Percentiles rank a stretch among this genome's conserved stretches.
phyloP scores from a whole-genome alignment of 805 yeast genomes.

The Saitoella complicata region DNA sequence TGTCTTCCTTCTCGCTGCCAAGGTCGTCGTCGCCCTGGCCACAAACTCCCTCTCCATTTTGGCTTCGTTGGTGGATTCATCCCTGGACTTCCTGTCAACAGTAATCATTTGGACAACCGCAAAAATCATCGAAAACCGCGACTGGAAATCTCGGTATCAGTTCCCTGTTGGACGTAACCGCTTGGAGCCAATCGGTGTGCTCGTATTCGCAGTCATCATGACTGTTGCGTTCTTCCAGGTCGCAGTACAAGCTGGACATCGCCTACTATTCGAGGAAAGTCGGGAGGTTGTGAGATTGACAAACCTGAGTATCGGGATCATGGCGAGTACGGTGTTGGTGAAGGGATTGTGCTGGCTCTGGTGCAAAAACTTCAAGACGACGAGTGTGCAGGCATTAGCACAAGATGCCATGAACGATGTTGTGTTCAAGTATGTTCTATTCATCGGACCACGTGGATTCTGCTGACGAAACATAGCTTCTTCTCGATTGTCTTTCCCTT shows the following conservation, averaged over 20 bases:
- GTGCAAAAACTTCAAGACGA: constrained; percentile 44
- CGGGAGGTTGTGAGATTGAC: constrained; percentile 30
- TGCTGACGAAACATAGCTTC: constrained; percentile 14
- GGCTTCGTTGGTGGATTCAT: constrained; percentile 66
- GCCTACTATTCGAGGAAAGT: constrained; percentile 29
- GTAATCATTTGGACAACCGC: constrained; percentile 48
- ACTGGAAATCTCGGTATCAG: constrained; percentile 28
- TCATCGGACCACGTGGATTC: not conserved
- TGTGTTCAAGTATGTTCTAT: constrained; percentile 33
- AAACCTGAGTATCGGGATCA: constrained; percentile 35
- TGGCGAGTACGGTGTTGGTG: constrained; percentile 44
- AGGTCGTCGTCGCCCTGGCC: constrained; percentile 40
- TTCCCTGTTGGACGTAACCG: constrained; percentile 49
- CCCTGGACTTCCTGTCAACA: constrained; percentile 58
- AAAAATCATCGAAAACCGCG: constrained; percentile 19
- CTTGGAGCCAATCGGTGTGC: constrained; percentile 61
- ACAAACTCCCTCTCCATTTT: constrained; percentile 59
- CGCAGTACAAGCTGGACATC: constrained; percentile 36
- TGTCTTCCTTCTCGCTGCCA: constrained; percentile 41
- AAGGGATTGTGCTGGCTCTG: constrained; percentile 48
- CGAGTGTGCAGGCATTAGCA: constrained; percentile 61
- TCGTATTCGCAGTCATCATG: constrained; percentile 54
- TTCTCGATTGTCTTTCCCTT: constrained; percentile 60
- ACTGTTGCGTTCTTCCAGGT: constrained; percentile 57
- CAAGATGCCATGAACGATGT: constrained; percentile 73